Conservation (phyloP, 164 flowering plant species). For the Dillenia turbinata region DNA sequence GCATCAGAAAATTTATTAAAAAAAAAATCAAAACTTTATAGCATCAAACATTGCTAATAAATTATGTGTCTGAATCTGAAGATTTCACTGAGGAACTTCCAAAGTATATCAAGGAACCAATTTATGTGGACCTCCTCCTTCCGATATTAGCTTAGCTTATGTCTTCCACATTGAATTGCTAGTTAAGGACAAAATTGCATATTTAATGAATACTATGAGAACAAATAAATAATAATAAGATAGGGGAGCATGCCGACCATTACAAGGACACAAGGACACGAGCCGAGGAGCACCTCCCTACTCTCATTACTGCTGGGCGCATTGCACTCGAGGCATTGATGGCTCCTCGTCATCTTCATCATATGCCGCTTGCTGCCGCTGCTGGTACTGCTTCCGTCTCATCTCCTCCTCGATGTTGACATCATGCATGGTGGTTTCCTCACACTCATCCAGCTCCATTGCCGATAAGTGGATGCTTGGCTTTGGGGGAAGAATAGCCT, state of each 20-base stretch:
- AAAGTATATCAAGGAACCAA: no score
- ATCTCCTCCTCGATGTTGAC: constrained; percentile 60
- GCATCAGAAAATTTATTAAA: no score
- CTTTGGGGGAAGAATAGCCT: constrained; percentile 35
- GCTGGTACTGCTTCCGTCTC: constrained; percentile 40
- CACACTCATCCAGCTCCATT: constrained; percentile 58
- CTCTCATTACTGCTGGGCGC: constrained; percentile 56
- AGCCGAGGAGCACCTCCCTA: no score
- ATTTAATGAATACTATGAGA: not conserved
- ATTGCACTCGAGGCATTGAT: constrained; percentile 44
- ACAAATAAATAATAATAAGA: no score
- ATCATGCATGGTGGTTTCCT: constrained; percentile 62
- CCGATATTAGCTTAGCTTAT: no score
- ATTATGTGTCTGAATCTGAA: no score
- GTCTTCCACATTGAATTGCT: no score
- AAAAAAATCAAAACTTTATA: no score
- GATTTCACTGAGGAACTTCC: no score
- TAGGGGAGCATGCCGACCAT: not conserved
- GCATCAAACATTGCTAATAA: no score
- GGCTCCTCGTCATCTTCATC: constrained; percentile 47
- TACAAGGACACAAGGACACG: not conserved
- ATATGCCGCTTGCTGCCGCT: constrained; percentile 44
- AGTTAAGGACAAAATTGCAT: no score
- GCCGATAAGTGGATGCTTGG: constrained; percentile 25
- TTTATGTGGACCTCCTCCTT: no score